Evolutionary conservation across 495 filamentous ascomycete species (phyloP), one percentile per base, ranked within the genome.

Genomic region (Hypoxylon cercidicola): DNA sequence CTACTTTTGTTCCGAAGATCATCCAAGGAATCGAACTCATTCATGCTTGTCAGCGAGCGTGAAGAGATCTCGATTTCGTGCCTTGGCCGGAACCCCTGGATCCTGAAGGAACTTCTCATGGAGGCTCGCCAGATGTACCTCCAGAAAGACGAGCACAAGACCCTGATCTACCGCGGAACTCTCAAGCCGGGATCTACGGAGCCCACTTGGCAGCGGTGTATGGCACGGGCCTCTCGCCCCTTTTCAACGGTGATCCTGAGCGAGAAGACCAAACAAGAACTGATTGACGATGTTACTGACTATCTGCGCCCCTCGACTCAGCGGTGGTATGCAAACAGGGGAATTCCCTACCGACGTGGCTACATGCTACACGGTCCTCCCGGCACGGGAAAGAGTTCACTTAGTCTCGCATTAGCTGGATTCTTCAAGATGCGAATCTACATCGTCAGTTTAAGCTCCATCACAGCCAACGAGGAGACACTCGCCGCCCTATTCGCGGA

Each of bases 351-450:
- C 49, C 92, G 95, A 41, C 88, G 95, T 37, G 92, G 92, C 55
- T 96, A 96, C 53, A 89, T 99, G 59, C 82, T 99, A 7, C 89
- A 93, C 51, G 95, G 95, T 19, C 93, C 94, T 15, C 95, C 95
- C 3, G 95, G 95, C 66, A 99, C 79, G 3, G 86, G 86, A 19
- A 89, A 89, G 66, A 82, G 78, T n/a, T 84, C 82, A 6, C 74
- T 88, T 6, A 81, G 79, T 40, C 83, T 91, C 23, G 89, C 89
- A 0, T 77, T 90, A n/a, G 89, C 89, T 1, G 88, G 89, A 1
- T 83, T 84, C 64, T 91, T 90, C 74, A 85, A 88, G 48, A 78
- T 92, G 66, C 81, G 84, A 56, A 89, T 92, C 52, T 90, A 90
- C 72, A 88, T 89, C 57, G 84, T 92, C 52, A 84, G 78, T 52